phyloP scores from a whole-genome alignment of 495 filamentous ascomycete species.

The Neurospora cerealis region DNA sequence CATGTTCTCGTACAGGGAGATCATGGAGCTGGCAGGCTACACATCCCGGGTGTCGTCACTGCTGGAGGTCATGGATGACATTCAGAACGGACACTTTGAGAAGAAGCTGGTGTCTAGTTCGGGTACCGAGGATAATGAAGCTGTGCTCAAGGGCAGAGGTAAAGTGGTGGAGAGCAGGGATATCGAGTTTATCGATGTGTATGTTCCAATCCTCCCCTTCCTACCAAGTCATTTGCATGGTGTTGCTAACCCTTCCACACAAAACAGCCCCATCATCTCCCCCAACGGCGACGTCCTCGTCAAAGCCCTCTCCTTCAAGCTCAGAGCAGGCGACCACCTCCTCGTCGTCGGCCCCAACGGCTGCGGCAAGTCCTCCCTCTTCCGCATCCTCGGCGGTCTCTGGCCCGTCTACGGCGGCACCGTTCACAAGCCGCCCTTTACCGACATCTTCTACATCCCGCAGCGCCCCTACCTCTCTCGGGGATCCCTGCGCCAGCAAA shows the following conservation, averaged over 20 bases:
- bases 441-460: conserved; percentile 96
- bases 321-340: conserved; percentile 78
- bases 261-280: conserved; percentile 70
- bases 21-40: conserved; percentile 93
- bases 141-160: conserved; percentile 71
- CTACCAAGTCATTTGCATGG: neutral
- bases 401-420: conserved; percentile 98
- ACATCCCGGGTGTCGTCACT: conserved; percentile 84
- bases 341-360: conserved; percentile 95
- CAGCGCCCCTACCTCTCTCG: conserved; percentile 88
- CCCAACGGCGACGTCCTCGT: conserved; percentile 93
- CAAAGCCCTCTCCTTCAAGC: conserved; percentile 70
- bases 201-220: conserved; percentile 9
- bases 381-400: conserved; percentile 89
- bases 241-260: conserved; percentile 1
- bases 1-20: conserved; percentile 96
- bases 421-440: conserved; percentile 78
- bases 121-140: conserved; percentile 63
- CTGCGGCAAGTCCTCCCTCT: conserved; percentile 91
- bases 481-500: conserved; percentile 84
- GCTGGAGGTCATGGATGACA: conserved; percentile 89
- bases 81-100: conserved; percentile 77
- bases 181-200: conserved; percentile 80
- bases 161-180: conserved; percentile 63
- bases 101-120: conserved; percentile 92